Conservation (phyloP, 352 stramenopile genomes). For the Thraustochytrium striatum region DNA sequence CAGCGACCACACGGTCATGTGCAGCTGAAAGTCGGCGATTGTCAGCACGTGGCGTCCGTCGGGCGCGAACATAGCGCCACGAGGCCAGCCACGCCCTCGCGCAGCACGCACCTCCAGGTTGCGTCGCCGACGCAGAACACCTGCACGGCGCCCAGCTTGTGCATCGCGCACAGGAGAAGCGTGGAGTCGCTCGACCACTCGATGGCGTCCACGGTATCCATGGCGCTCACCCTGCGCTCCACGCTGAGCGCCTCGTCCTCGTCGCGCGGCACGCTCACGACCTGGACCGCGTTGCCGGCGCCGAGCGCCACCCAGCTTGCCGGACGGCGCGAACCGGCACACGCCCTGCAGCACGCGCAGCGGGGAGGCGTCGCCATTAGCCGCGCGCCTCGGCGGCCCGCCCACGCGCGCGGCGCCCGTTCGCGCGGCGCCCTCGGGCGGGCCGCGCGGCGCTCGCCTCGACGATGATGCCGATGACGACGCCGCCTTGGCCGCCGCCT, state of each 20-base stretch:
- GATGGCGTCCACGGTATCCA: constrained; percentile 15
- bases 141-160: constrained; percentile 19
- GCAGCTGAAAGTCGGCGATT: constrained; percentile 39
- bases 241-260: constrained; percentile 9
- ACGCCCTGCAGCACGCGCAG: neutral
- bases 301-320: neutral
- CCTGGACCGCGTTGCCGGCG: neutral
- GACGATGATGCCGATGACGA: neutral
- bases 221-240: constrained; percentile 5
- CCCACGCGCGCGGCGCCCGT: no score
- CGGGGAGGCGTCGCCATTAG: neutral
- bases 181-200: constrained; percentile 29
- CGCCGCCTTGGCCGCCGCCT: neutral
- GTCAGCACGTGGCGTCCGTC: constrained; percentile 7
- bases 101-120: constrained; percentile 3
- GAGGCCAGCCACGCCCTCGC: constrained; percentile 13
- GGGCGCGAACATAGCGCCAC: constrained; percentile 3
- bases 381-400: no score
- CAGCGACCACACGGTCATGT: constrained; percentile 26
- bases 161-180: neutral
- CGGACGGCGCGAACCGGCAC: neutral
- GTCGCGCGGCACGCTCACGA: neutral
- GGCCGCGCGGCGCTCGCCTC: no score
- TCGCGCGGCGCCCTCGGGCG: neutral
- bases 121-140: constrained; percentile 20